Evolutionary conservation across 192 early-diverging fungal species (phyloP).

Genomic region (Diversispora eburnea): DNA sequence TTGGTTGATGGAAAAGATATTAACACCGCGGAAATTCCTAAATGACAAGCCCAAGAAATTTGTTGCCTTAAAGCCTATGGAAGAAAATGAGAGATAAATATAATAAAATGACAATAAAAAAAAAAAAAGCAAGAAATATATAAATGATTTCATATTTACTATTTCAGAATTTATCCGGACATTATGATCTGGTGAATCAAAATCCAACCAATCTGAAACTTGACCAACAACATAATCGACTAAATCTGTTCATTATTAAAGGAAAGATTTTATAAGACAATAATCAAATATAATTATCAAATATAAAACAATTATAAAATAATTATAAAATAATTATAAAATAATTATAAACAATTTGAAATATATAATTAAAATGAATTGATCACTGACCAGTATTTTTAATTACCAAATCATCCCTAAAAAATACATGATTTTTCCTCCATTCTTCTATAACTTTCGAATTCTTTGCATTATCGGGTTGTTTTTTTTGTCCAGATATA

Average conservation of each 20-base stretch:
- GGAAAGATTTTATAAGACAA: no score
- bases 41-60: slow-evolving; percentile 65
- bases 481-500: slow-evolving; percentile 23
- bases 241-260: slow-evolving; percentile 31
- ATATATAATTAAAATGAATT: neutral
- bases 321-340: slow-evolving; percentile 2
- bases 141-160: slow-evolving; percentile 21
- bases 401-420: slow-evolving; percentile 39
- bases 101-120: neutral
- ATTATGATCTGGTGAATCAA: slow-evolving; percentile 46
- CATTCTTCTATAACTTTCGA: slow-evolving; percentile 30
- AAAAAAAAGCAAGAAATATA: neutral
- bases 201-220: slow-evolving; percentile 52
- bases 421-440: slow-evolving; percentile 37
- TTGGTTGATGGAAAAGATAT: slow-evolving; percentile 40
- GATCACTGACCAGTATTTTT: slow-evolving; percentile 32
- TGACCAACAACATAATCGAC: slow-evolving; percentile 42
- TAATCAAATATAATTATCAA: no score
- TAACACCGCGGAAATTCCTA: slow-evolving; percentile 60
- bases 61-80: slow-evolving; percentile 54
- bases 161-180: slow-evolving; percentile 57
- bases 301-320: neutral
- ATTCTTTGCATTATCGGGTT: slow-evolving; percentile 5
- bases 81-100: neutral
- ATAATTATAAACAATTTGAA: neutral